Evolutionary conservation across 1,284 basidiomycete species (phyloP), one percentile per base, ranked within the genome.

Genomic region (Earliella scabrosa): DNA sequence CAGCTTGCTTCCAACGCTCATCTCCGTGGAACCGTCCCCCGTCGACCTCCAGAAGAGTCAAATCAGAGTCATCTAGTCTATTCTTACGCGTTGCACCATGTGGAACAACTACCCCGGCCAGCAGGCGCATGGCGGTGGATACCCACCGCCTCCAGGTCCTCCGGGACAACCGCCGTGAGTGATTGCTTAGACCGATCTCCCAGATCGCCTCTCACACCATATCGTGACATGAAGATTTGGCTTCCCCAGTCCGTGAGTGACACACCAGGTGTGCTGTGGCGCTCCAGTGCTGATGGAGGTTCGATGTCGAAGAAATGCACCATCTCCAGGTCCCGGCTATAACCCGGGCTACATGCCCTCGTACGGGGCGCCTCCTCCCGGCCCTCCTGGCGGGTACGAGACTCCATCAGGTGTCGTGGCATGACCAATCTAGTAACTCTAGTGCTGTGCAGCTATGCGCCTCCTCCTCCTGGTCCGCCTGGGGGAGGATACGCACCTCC

Each of bases 61-160:
- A n/a, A 18, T 1, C 13, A 18, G 35, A 16, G n/a, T 38, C n/a
- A 34, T 16, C 16, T 34, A 16, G 5, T 2, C 2, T 34, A 3
- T 38, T 31, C 29, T 7, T 6, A 31, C 7, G 13, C 29, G 7
- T 31, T 24, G 21, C 38, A 10, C n/a, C n/a, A 63, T 63, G 60
- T 63, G 60, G 60, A 59, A 49, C 46, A 55, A 49, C 35, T 61
- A 60, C 50, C 57, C 57, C 2, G 55, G 59, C 20, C 54, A 64
- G 34, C 56, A 56, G 21, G 45, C 27, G 9, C 44, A 45, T 26
- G 40, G 40, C 29, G 47, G 60, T 6, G 70, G 72, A 5, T 76
- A 74, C 53, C 71, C 63, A 20, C 66, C 73, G 21, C 73, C 75
- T 52, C 60, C 69, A 27, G 73, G 74, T 18, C 72, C 73, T 21